Percentiles rank a stretch among this genome's conserved stretches.
Evolutionary conservation across 2,329 filamentous ascomycete genomes (phyloP).

Genomic region (Waltergamsia citrina): DNA sequence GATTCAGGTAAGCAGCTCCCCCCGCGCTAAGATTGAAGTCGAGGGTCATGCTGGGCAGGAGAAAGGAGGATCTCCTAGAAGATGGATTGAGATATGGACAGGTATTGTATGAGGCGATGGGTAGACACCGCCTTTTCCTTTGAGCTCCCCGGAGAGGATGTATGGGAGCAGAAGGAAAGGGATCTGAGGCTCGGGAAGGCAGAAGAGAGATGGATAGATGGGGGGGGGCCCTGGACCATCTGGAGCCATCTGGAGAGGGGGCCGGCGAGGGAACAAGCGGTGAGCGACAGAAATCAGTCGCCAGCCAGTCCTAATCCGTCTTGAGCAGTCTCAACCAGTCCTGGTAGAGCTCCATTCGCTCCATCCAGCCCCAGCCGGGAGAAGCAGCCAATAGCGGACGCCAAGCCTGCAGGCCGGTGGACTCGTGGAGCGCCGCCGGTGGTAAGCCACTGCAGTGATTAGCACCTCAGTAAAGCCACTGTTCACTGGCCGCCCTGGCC

Average conservation of each 20-base stretch:
- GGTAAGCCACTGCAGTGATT: no score
- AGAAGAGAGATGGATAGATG: not conserved
- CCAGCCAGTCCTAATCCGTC: not conserved
- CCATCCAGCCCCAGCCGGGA: constrained; percentile 21
- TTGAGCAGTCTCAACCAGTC: no score
- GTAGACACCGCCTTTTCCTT: constrained; percentile 32
- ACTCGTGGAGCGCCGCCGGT: constrained; percentile 3
- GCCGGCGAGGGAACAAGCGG: constrained; percentile 3
- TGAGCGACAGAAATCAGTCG: not conserved
- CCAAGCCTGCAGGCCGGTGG: constrained; percentile 10
- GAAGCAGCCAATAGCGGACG: constrained; percentile 22
- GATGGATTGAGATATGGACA: constrained; percentile 16
- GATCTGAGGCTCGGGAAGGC: constrained; percentile 2
- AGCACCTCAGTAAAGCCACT: no score
- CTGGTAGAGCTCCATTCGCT: no score
- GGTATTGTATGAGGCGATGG: constrained; percentile 25
- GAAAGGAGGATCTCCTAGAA: constrained; percentile 17
- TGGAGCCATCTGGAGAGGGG: constrained; percentile 4
- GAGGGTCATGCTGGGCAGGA: constrained; percentile 40
- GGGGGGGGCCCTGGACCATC: not conserved
- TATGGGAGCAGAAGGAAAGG: constrained; percentile 10
- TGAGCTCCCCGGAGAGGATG: constrained; percentile 19
- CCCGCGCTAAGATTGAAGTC: constrained; percentile 47
- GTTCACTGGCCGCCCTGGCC: no score
- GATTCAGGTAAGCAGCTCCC: constrained; percentile 51